Base-by-base conservation (phyloP, 306 rosid genomes). In the Prunus fruticosa region DNA sequence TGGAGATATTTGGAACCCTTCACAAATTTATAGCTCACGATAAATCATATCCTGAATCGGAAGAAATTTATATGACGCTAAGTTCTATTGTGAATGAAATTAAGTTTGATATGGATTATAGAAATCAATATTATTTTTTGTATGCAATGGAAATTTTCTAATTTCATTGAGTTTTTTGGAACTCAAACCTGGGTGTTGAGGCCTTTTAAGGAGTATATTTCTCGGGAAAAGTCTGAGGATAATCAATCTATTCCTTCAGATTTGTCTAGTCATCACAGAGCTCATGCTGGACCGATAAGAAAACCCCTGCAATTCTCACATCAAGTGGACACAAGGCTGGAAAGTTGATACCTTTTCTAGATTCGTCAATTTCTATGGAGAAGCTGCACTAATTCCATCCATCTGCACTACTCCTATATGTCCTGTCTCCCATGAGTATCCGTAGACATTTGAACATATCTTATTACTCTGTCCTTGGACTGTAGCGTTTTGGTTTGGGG, bases 11-110 rank as follows among this genome's bases (percentile, higher is more conserved):
- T 78, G 93, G 93, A 80, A 47, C 73, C 38, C 87, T 70, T 80
- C 90, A 88, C 80, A 87, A 90, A 75, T 90, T 92, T 69, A 87
- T 89, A 75, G 91, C 92, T 51, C 98, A 87, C 20, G 96, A 91
- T 84, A 91, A 89, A 80, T 73, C 84, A 15, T 95, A 90, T 76
- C 79, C 84, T 46, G 66, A 83, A 47, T 87, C 84, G 0, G 87
- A 86, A 49, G 78, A 87, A 78, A 91, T 87, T 72, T 91, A 87
- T 79, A 60, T 67, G 64, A 88, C 86, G 86, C 86, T 93, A 43
- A 65, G 80, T 53, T 83, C 88, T 51, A 27, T 93, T 65, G 41
- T 85, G 73, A 76, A 76, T 65, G 91, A 93, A 84, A 91, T 89
- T 83, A 91, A 78, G 80, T 80, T 65, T 61, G 87, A 84, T 43